Evolutionary conservation across 1,284 basidiomycete genomes (phyloP).

Genomic region (Ustilago loliicola): DNA sequence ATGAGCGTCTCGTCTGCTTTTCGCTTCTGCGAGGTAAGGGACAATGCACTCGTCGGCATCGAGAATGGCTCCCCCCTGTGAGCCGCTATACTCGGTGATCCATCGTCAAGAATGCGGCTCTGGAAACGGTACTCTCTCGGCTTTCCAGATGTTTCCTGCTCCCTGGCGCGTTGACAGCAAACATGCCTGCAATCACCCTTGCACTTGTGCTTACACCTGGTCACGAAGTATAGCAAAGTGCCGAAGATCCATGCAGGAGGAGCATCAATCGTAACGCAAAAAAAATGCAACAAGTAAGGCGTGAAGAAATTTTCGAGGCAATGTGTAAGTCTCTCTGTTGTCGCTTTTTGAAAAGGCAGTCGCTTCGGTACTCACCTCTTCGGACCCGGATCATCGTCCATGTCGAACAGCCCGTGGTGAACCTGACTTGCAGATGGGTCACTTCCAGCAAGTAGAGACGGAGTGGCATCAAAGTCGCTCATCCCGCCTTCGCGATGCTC

Average conservation of each 20-base stretch:
- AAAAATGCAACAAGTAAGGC: too few species aligned
- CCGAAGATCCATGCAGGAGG: too few species aligned
- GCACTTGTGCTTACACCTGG: conserved; percentile 56
- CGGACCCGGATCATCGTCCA: conserved; percentile 28
- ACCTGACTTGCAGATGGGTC: neutral
- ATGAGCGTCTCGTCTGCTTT: conserved; percentile 11
- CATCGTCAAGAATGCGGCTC: conserved; percentile 9
- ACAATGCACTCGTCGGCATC: conserved; percentile 6
- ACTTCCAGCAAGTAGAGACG: neutral
- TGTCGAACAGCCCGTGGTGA: neutral
- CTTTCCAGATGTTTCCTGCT: conserved; percentile 11
- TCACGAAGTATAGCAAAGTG: too few species aligned
- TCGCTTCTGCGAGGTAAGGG: conserved; percentile 15
- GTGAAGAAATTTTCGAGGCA: neutral
- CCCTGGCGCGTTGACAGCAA: conserved; percentile 57
- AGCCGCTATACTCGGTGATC: neutral
- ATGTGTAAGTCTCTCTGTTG: neutral
- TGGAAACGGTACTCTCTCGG: conserved; percentile 19
- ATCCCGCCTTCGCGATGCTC: conserved; percentile 14
- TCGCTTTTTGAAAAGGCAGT: neutral
- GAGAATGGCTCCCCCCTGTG: neutral
- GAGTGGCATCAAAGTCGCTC: conserved; percentile 1
- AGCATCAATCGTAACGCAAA: too few species aligned
- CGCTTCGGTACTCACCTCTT: conserved; percentile 26
- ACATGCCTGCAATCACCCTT: conserved; percentile 65